phyloP scores from a whole-genome alignment of 352 stramenopile species.

The Thraustotheca clavata region DNA sequence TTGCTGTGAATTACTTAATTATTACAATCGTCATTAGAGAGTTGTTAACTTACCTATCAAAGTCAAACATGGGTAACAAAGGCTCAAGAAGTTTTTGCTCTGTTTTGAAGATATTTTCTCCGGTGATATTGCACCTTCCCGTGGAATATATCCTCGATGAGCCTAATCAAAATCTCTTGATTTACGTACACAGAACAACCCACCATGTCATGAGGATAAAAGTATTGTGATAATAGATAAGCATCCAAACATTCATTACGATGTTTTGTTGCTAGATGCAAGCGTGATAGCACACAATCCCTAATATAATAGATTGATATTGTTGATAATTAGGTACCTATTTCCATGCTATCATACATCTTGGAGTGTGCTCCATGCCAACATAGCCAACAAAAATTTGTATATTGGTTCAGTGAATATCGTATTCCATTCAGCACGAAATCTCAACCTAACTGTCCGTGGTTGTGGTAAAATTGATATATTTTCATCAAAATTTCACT shows the following conservation, averaged over 20 bases:
- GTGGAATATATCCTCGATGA: neutral
- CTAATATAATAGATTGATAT: neutral
- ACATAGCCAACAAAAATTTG: no score
- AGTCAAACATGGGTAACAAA: constrained; percentile 14
- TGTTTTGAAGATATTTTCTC: neutral
- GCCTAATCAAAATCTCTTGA: neutral
- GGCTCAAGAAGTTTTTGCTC: neutral
- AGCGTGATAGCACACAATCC: neutral
- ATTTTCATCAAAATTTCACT: no score
- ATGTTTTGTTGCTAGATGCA: neutral
- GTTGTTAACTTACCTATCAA: neutral
- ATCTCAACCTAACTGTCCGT: no score
- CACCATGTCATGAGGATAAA: constrained; percentile 7
- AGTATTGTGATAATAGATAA: neutral
- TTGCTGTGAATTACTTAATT: neutral
- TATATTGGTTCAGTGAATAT: no score
- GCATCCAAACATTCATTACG: constrained; percentile 14
- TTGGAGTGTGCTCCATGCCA: no score
- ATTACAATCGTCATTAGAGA: neutral
- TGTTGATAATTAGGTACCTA: no score
- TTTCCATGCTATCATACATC: no score
- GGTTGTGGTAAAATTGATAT: no score
- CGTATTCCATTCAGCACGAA: no score
- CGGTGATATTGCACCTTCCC: neutral
- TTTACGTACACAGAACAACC: neutral